A percentile compares a stretch with the other conserved stretches of the same genome.
These are phyloP conservation scores for Fonsecaea multimorphosa DNA, from an alignment of 2,329 filamentous ascomycete genomes.

Conservation along the genomic window DNA sequence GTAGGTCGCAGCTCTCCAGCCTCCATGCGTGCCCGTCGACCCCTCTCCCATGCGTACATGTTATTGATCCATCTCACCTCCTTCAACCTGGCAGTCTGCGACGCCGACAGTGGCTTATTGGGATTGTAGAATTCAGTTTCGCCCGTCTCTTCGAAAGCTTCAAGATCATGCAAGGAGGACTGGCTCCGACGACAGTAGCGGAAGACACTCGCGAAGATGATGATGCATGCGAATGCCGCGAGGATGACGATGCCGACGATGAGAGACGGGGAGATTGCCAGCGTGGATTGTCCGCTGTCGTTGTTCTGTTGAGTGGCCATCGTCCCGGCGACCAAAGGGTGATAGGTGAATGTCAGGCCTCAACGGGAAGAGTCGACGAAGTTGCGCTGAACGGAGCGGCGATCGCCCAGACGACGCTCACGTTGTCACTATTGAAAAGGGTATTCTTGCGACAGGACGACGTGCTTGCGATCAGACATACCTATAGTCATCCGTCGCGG, in stretches of 20 bases:
- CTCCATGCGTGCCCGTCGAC: conserved; percentile 19
- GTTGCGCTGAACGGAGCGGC: not conserved
- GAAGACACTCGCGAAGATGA: conserved; percentile 30
- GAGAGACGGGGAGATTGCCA: conserved; percentile 28
- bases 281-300: conserved; percentile 8
- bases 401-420: no score
- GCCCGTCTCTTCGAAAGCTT: conserved; percentile 14
- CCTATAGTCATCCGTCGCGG: not conserved
- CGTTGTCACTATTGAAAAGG: not conserved
- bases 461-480: not conserved
- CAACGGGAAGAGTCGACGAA: not conserved
- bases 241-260: conserved; percentile 34
- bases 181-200: conserved; percentile 22
- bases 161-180: conserved; percentile 5
- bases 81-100: conserved; percentile 29
- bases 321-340: not conserved
- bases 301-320: conserved; percentile 17
- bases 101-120: conserved; percentile 21
- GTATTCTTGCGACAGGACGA: not conserved
- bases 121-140: conserved; percentile 35
- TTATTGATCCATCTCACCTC: conserved; percentile 35
- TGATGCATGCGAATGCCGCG: conserved; percentile 23
- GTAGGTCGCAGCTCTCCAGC: conserved; percentile 23
- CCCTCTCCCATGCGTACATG: conserved; percentile 32
- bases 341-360: not conserved